Evolutionary conservation across 257 asterid species (phyloP), one percentile per base, ranked within the genome.

Genomic region (Gynochthodes officinalis): DNA sequence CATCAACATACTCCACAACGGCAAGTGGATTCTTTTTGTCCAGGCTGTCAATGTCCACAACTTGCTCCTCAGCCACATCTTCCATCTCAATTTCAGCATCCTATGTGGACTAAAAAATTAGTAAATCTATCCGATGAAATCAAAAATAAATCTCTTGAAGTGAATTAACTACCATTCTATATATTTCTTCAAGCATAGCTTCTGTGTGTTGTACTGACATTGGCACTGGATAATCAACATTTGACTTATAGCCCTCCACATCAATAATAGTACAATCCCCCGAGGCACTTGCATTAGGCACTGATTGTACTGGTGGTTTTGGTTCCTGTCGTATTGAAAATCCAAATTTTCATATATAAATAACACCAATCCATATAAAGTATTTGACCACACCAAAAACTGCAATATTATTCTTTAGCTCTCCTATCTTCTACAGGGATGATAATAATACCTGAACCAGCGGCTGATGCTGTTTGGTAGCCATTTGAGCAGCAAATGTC

Each of bases 171-270:
- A 89, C 98, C 98, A 93, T 89, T 66, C 80, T 70, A 39, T 93
- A 93, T 35, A 91, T 89, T 77, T 93, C 98, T 76, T 89, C 90
- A 76, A 91, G 76, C 87, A 91, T 85, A 59, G 94, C 92, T 81
- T 89, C 91, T 9, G 96, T 88, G 74, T 91, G 93, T 35, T 84
- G 95, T 71, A 90, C 89, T 73, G 71, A 88, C 89, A 84, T 87
- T 1, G 97, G 92, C 69, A 89, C 89, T 27, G 85, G 85, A 4
- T 80, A 70, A 49, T 77, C 84, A 71, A 70, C 73, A 44, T 13
- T 39, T 54, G 74, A 18, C 75, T 77, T 68, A 67, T 73, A 52
- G 7, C 84, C 91, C 10, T 82, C 89, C 33, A 82, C 85, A 69
- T 86, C 88, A 3, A 73, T 58, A 55, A 86, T 73, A 64, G 80